Base-by-base conservation (phyloP, 179 eudicot species). In the Drosera spatulata region DNA sequence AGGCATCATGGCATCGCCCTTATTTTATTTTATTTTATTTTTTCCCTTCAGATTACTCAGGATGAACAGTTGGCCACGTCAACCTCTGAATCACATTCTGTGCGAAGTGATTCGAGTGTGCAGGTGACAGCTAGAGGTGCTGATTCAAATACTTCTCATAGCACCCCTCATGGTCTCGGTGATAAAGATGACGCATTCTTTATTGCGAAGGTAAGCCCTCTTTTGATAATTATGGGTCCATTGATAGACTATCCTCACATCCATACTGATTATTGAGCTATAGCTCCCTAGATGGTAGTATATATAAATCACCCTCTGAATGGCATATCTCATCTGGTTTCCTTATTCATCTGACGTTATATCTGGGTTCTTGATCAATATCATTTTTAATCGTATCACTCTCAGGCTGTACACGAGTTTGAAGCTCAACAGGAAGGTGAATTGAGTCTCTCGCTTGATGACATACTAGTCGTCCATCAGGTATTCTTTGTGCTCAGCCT, bases 401-500 rank as follows among this genome's bases (percentile, higher is more conserved):
- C 60, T 38, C 62, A 87, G 97, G 95, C 78, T 54, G 68, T 84
- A 58, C 95, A 87, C 71, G 70, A 85, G 44, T 89, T 89, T 71
- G 95, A 89, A 69, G 91, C 95, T 49, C 76, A 86, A 72, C 72
- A 79, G 61, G 89, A 84, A 56, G 87, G 85, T 49, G 97, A 89
- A 73, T 77, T 89, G 62, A 79, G 72, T 69, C 82, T 89, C 46
- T 62, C 63, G 55, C 73, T 75, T 50, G 82, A 68, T 63, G 97
- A 86, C 58, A 71, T 63, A 71, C 84, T 89, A 39, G 75, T 74
- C 5, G 95, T 89, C 69, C 82, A 82, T 56, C 82, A 84, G 95
- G 95, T 84, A 44, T 41, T 59, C 53, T 13, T 54, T 50, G 46
- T 45, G 10, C 37, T 58, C 38, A 10, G 11, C 46, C 37, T 8